Percentiles rank a stretch among this genome's conserved stretches.
phyloP scores from a whole-genome alignment of 177 flowering plant species.

The Vitis hybrid region DNA sequence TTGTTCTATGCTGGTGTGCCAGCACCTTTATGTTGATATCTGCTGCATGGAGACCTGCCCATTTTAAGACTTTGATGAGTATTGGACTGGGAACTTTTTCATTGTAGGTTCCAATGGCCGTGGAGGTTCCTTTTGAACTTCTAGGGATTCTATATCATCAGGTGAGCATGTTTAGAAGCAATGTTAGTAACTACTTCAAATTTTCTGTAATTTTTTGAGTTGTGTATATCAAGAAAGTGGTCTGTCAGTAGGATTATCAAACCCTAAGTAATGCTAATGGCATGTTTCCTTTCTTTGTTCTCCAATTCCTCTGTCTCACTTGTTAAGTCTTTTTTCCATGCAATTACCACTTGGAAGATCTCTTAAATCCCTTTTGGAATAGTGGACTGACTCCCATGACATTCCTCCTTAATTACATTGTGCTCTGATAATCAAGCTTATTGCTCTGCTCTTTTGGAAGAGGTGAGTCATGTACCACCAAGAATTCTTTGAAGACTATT shows the following conservation, averaged over 20 bases:
- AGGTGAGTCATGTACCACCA: not conserved
- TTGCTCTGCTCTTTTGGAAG: not conserved
- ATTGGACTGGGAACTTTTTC: not conserved
- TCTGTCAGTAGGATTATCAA: not conserved
- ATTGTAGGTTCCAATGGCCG: constrained; percentile 66
- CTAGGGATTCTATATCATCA: constrained; percentile 86
- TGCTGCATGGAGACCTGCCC: not conserved
- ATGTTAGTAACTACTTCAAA: not conserved
- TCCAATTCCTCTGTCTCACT: not conserved
- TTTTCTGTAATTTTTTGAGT: not conserved
- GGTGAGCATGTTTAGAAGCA: constrained; percentile 37
- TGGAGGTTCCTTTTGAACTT: constrained; percentile 85
- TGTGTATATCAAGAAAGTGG: not conserved
- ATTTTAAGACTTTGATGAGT: not conserved
- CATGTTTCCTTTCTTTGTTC: not conserved
- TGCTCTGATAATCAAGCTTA: not conserved
- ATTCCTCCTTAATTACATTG: not conserved
- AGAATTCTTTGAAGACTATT: not conserved
- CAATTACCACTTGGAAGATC: not conserved
- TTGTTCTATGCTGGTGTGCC: not conserved
- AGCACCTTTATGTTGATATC: not conserved
- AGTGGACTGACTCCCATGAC: not conserved
- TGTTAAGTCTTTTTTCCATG: not conserved
- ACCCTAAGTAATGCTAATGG: not conserved
- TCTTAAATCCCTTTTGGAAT: not conserved